phyloP scores from a whole-genome alignment of 2,329 filamentous ascomycete species.

The Clonostachys rhizophaga region DNA sequence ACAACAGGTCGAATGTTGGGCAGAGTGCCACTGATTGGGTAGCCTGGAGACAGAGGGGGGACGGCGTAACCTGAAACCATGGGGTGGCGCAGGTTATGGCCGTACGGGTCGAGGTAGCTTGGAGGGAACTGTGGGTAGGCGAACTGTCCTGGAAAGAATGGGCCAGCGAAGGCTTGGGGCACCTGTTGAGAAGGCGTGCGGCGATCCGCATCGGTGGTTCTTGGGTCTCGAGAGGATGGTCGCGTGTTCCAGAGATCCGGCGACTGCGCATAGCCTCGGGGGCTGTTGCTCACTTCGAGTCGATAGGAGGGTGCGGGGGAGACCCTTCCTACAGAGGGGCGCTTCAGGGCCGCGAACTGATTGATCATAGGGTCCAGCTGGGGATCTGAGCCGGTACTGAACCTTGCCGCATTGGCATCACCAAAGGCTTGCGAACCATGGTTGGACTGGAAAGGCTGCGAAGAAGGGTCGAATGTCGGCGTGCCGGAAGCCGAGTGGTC shows the following conservation, averaged over 20 bases:
- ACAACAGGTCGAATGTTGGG: constrained; percentile 31
- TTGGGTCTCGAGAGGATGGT: constrained; percentile 22
- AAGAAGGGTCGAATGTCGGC: constrained; percentile 17
- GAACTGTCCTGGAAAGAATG: constrained; percentile 25
- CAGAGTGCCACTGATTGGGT: constrained; percentile 16
- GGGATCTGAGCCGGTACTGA: constrained; percentile 16
- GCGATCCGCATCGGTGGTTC: constrained; percentile 30
- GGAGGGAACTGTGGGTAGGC: constrained; percentile 16
- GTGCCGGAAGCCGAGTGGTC: constrained; percentile 16
- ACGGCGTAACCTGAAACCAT: constrained; percentile 25
- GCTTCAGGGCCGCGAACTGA: constrained; percentile 20
- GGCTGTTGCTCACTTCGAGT: constrained; percentile 17
- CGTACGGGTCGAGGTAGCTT: constrained; percentile 26
- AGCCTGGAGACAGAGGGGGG: constrained; percentile 21
- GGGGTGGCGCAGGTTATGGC: constrained; percentile 28
- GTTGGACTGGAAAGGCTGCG: constrained; percentile 39
- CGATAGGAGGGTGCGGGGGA: constrained; percentile 23
- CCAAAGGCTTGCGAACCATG: constrained; percentile 41
- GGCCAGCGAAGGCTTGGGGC: constrained; percentile 14
- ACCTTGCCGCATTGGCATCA: constrained; percentile 15
- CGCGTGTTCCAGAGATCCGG: constrained; percentile 32
- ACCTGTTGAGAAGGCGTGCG: constrained; percentile 24
- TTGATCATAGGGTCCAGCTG: constrained; percentile 20
- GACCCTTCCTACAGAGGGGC: constrained; percentile 30
- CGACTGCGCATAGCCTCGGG: constrained; percentile 17